phyloP scores from a whole-genome alignment of 148 eudicot species.

The Chenopodium suecicum region DNA sequence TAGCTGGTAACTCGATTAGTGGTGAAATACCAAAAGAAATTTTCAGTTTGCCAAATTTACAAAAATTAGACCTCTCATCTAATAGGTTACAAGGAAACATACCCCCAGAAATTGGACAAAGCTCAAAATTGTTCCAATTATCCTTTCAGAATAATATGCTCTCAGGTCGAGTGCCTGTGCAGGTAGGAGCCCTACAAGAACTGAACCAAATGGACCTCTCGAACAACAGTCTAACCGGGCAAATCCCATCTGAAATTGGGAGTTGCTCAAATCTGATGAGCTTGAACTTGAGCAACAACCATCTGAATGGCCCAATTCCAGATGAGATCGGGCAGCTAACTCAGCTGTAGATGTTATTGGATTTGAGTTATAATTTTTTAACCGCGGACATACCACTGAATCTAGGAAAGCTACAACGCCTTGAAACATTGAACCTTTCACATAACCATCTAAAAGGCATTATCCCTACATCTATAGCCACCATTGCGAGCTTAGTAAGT shows the following conservation, averaged over 20 bases:
- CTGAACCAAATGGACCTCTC: conserved; percentile 24
- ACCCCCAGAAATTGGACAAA: conserved; percentile 16
- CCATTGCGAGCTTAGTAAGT: conserved; percentile 20
- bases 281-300: conserved; percentile 31
- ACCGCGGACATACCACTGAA: conserved; percentile 19
- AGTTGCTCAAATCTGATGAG: conserved; percentile 1
- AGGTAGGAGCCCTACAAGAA: conserved; percentile 3
- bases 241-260: conserved; percentile 29
- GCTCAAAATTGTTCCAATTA: conserved; percentile 4
- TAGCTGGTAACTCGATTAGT: conserved; percentile 13
- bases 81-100: conserved; percentile 31
- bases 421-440: conserved; percentile 35
- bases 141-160: conserved; percentile 24
- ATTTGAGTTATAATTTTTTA: conserved; percentile 32
- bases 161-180: conserved; percentile 14
- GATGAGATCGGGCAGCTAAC: conserved; percentile 21
- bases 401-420: conserved; percentile 12
- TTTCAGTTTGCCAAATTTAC: conserved; percentile 19
- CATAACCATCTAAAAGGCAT: conserved; percentile 28
- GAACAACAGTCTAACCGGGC: conserved; percentile 20
- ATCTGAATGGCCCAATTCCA: conserved; percentile 18
- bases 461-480: conserved; percentile 26
- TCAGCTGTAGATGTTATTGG: conserved; percentile 24
- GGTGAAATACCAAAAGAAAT: conserved; percentile 14
- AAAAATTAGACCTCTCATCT: conserved; percentile 24